These are phyloP conservation scores for Biscogniauxia sp. DNA, from an alignment of 2,329 filamentous ascomycete genomes.

Conservation along the genomic window DNA sequence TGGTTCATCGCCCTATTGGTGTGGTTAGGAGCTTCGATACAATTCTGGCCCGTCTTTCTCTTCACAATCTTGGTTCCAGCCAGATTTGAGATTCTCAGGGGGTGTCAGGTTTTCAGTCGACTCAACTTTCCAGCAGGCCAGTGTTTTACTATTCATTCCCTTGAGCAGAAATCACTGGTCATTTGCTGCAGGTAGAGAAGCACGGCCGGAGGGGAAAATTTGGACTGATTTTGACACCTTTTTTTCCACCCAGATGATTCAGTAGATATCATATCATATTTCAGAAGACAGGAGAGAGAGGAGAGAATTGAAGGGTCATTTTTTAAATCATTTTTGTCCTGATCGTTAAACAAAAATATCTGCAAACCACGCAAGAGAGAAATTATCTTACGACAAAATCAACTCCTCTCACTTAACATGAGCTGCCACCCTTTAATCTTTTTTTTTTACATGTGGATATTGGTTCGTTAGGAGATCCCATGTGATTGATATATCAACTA, in stretches of 20 bases:
- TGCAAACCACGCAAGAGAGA: background rate
- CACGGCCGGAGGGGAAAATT: conserved; percentile 14
- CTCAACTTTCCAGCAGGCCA: background rate
- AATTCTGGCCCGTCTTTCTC: conserved; percentile 11
- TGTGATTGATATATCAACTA: no score
- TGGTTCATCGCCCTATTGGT: conserved; percentile 11
- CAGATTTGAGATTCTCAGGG: conserved; percentile 18
- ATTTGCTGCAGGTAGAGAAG: conserved; percentile 10
- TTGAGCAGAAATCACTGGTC: conserved; percentile 15
- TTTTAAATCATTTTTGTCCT: background rate
- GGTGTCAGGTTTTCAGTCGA: conserved; percentile 14
- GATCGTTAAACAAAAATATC: background rate
- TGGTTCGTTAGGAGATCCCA: no score
- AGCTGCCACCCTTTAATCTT: no score
- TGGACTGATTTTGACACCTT: conserved; percentile 7
- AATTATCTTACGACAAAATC: no score
- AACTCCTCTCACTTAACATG: no score
- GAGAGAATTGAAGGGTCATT: conserved; percentile 1
- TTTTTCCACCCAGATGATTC: conserved; percentile 19
- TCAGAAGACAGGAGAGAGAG: conserved; percentile 14
- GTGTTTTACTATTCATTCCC: conserved; percentile 5
- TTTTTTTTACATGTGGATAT: no score
- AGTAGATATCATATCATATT: conserved; percentile 27
- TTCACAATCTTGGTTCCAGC: conserved; percentile 20
- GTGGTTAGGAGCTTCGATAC: conserved; percentile 17